Evolutionary conservation across 805 yeast genomes (phyloP), one percentile per base, ranked within the genome.

Genomic region (Candida krabiensis): DNA sequence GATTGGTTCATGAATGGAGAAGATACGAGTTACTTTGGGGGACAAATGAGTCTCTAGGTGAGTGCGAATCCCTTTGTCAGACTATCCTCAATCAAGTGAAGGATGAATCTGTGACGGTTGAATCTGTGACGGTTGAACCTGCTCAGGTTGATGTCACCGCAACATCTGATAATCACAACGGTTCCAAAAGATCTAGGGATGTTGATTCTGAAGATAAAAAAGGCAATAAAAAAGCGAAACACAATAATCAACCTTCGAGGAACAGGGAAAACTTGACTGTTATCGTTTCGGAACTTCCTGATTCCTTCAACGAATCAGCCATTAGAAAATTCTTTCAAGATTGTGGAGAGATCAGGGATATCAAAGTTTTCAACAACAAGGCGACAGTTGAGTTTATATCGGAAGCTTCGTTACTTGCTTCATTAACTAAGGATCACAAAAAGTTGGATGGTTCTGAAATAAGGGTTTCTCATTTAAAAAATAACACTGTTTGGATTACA

Each of bases 401-500:
- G 2, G 72, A 73, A 35, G 59, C 61, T 7, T 78, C 68, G 22
- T 71, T 80, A 1, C 58, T 78, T 2, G 60, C 81, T 3, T 86
- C 88, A 0, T 58, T 83, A 30, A 80, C 90, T 0, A 79, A 73
- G 45, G 75, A 78, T 22, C 67, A 60, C 41, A 83, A 82, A 50
- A 52, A 41, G 8, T 40, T 82, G 0, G 67, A 66, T 0, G 74
- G 67, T 0, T 37, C 52, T 1, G 69, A 65, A 26, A 62, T 86
- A 0, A 33, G 50, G 3, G 83, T 86, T 0, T 56, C 55, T 3
- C 59, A 73, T 24, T 58, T 77, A 2, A 52, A 61, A 15, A 64
- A 72, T 11, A 64, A 75, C 25, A 82, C 88, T 0, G 41, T 86
- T 1, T 87, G 87, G 83, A 79, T 81, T 2, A 75, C 90, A 0